Evolutionary conservation across 345 rosid species (phyloP), one percentile per base, ranked within the genome.

Genomic region (Diplotaxis tenuifolia): DNA sequence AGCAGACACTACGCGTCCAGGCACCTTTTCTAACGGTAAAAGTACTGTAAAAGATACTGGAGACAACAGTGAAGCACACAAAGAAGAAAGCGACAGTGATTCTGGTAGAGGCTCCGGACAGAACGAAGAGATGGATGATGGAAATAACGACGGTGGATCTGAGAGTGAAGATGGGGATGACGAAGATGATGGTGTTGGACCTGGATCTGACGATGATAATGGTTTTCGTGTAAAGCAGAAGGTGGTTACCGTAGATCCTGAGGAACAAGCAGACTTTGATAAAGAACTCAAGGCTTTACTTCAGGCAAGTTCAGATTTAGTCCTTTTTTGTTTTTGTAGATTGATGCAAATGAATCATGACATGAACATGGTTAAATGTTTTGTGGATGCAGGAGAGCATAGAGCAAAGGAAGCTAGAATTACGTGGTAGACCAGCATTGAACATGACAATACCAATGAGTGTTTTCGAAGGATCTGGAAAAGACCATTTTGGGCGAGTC

Each of bases 371-470:
- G 32, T 76, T 45, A 69, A 58, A 54, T 54, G 34, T 70, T 76
- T 63, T 78, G 32, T 65, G 75, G 77, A 38, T 83, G 80, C 94
- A 92, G 96, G 97, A 96, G 78, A 96, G 99, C 83, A 88, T 92
- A 87, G 99, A 96, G 83, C 99, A 96, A 73, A 89, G 96, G 42
- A 89, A 89, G 82, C 86, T 62, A 80, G 99, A 96, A 67, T 80
- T 92, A 55, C 84, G 98, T 22, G 99, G 95, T 45, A 89, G 97
- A 25, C 98, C 95, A 3, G 79, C 89, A 56, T 38, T 96, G 59
- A 90, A 92, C 80, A 96, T 92, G 98, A 87, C 80, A 75, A 88
- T 25, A 25, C 28, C 28, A 0, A 25, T 25, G 28, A 95, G 86
- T 57, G 82, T 95, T 64, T 95, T 95, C 15, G 99, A 95, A 81